Base-by-base conservation (phyloP, 768 basidiomycete genomes). In the Tricholoma saponaceum region DNA sequence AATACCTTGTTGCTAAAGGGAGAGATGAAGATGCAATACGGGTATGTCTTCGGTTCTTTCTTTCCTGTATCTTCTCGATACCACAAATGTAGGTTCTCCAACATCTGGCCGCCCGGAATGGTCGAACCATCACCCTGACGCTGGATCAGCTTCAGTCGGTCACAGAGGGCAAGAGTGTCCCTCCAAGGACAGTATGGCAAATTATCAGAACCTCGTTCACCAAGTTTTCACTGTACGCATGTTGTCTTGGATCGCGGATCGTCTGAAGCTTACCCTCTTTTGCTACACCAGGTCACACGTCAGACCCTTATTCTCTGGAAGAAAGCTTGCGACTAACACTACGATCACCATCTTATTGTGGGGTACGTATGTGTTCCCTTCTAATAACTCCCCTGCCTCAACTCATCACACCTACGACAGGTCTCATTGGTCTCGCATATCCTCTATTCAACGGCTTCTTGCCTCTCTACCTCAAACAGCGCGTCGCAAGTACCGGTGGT, bases 1-100 rank as follows among this genome's bases (percentile, higher is more conserved):
- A 86, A 62, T 87, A 79, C 67, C 76, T 85, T 20, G 70, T 85
- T 22, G 77, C 76, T 4, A 79, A 81, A 62, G 83, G 83, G 23
- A 77, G 78, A 41, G 84, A 87, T 61, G 72, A 74, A 50, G 82
- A 85, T 46, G 83, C 83, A 5, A 72, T 86, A 50, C 69, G 72
- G 59, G 79, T 79, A 39, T 23, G 69, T 49, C 51, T 8, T 35
- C 47, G 47, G 3, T 23, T 56, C 26, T 56, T 22, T 16, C 56
- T 46, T 18, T 28, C 22, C 5, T 4, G 13, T 22, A 16, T 44
- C 52, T 5, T 22, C 22, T 52, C 14, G n/a, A 52, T 4, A 1
- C 25, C 8, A 3, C 32, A 3, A 12, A 43, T 46, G 13, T 41
- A 81, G 79, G 77, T 80, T 41, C 72, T 84, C 12, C 69, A 79